A percentile compares a stretch with the other conserved stretches of the same genome.
These are phyloP conservation scores for Dactylellina parvicollis DNA, from an alignment of 2,329 filamentous ascomycete species.

Conservation along the genomic window DNA sequence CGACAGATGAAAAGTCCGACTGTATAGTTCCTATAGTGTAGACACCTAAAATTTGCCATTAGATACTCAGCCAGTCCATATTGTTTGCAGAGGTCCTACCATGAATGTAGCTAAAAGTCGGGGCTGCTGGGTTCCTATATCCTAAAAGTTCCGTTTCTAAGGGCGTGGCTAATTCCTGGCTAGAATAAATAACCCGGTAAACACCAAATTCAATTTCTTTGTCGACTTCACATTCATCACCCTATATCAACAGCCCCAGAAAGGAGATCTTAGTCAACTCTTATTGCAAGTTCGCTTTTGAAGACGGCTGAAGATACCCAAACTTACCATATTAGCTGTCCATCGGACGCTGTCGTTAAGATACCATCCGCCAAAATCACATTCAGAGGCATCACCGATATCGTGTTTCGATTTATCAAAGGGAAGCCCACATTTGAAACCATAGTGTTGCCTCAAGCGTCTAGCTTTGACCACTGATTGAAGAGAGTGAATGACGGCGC, in stretches of 20 bases:
- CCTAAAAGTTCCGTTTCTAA: not conserved
- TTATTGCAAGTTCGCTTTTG: no score
- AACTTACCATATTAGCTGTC: conserved; percentile 14
- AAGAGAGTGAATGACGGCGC: conserved; percentile 16
- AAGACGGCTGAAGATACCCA: not conserved
- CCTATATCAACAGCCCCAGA: conserved; percentile 5
- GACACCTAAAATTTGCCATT: not conserved
- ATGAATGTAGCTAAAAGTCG: not conserved
- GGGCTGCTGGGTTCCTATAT: not conserved
- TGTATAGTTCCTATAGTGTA: not conserved
- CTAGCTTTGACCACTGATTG: conserved; percentile 16
- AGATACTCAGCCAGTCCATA: not conserved
- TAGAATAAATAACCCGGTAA: not conserved
- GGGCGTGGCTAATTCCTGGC: not conserved
- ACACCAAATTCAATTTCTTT: conserved; percentile 1
- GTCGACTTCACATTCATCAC: conserved; percentile 12
- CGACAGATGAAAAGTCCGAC: conserved; percentile 1
- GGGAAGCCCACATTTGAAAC: not conserved
- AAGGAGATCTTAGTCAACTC: no score
- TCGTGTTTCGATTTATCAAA: conserved; percentile 1
- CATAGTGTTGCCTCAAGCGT: conserved; percentile 36
- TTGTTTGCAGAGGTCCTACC: conserved; percentile 1
- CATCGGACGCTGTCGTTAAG: not conserved
- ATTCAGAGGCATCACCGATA: not conserved
- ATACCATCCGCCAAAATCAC: not conserved